Evolutionary conservation across 2,329 filamentous ascomycete genomes (phyloP).

Genomic region (Fusarium sp.): DNA sequence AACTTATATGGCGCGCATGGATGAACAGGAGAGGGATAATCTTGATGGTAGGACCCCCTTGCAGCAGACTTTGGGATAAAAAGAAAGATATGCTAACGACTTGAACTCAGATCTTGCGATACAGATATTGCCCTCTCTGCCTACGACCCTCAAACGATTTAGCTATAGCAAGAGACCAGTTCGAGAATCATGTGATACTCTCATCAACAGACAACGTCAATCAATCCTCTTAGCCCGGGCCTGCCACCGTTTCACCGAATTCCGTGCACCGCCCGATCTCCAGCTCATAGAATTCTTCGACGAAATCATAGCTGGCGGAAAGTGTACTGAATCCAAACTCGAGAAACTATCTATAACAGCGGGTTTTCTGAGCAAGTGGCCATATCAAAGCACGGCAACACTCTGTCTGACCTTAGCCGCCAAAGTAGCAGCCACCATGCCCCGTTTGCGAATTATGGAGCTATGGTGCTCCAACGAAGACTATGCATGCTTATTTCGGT

Average conservation of each 20-base stretch:
- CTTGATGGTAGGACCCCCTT: neutral
- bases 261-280: neutral
- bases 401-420: neutral
- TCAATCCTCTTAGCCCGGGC: constrained; percentile 3
- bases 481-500: constrained; percentile 22
- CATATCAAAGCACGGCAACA: too few species aligned
- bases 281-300: neutral
- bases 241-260: constrained; percentile 18
- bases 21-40: neutral
- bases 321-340: neutral
- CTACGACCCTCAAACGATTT: constrained; percentile 9
- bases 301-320: neutral
- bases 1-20: neutral
- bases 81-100: neutral
- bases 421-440: constrained; percentile 2
- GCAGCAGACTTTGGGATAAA: too few species aligned
- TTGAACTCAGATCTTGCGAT: constrained; percentile 5
- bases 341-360: neutral
- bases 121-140: constrained; percentile 13
- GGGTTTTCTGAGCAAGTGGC: neutral
- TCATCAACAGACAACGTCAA: too few species aligned
- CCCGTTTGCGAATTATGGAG: constrained; percentile 17
- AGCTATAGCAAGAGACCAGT: neutral
- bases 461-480: neutral
- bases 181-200: neutral